Evolutionary conservation across 2,329 filamentous ascomycete species (phyloP).

Genomic region (Pezizomycotina sp.): DNA sequence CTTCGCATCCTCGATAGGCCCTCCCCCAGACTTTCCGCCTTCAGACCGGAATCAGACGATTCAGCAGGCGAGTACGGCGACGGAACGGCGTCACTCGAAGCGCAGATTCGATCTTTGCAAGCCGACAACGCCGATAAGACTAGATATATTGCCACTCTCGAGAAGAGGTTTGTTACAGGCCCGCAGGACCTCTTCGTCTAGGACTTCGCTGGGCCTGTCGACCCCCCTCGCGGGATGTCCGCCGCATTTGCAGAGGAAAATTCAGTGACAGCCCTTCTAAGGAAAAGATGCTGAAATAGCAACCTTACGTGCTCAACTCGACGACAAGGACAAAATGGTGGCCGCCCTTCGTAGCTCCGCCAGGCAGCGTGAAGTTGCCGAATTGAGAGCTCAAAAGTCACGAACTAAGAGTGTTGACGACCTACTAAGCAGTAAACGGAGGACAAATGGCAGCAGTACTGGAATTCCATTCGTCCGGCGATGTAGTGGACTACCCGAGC

Average conservation of each 20-base stretch:
- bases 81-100: constrained; percentile 60
- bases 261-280: constrained; percentile 52
- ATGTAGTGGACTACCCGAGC: constrained; percentile 23
- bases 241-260: constrained; percentile 59
- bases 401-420: constrained; percentile 21
- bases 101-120: constrained; percentile 84
- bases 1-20: constrained; percentile 35
- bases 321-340: constrained; percentile 92
- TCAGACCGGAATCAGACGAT: constrained; percentile 41
- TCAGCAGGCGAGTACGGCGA: constrained; percentile 75
- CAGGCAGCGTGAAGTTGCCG: constrained; percentile 68
- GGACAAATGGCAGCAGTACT: constrained; percentile 25
- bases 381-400: constrained; percentile 33
- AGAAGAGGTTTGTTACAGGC: constrained; percentile 86
- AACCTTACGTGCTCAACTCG: constrained; percentile 70
- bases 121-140: constrained; percentile 95
- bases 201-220: constrained; percentile 59
- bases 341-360: constrained; percentile 69
- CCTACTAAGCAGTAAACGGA: constrained; percentile 22
- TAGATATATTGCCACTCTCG: constrained; percentile 82
- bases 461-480: constrained; percentile 25
- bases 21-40: constrained; percentile 30
- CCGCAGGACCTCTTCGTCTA: constrained; percentile 71
- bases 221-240: constrained; percentile 37
- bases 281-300: constrained; percentile 90